Base-by-base conservation (phyloP, 108 stramenopile species). In the Epipyxis sp. region DNA sequence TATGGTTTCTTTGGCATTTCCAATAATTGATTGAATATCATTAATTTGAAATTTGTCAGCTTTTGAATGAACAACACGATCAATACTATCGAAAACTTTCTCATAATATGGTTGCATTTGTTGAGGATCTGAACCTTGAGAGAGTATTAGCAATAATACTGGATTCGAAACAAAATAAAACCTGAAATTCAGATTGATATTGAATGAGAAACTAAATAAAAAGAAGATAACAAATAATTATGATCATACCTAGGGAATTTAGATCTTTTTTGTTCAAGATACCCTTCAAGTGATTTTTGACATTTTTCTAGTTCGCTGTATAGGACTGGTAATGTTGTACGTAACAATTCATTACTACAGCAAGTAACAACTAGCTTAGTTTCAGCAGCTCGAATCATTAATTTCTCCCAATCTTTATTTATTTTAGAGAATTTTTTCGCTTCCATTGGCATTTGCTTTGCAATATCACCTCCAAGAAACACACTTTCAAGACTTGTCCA, bases 141-240 rank as follows among this genome's bases (percentile, higher is more conserved):
- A 86, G n/a, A 90, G 84, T 43, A 90, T 87, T 44, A 87, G 79
- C 0, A 90, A 81, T 20, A 90, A 80, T 30, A 86, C 87, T 40
- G 88, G 85, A 59, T 88, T 88, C 16, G 87, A 87, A n/a, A 88
- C 86, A 80, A 90, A 90, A 79, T 88, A 90, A 77, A 90, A 90
- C 1, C 89, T 83, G 34, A 50, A 50, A 50, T 20, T 6, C 13
- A 50, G 46, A 20, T 50, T 13, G 46, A 13, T 50, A 50, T 6
- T 50, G 20, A 20, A 50, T 13, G 46, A 6, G 20, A 20, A 50
- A 50, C 13, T 6, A 13, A 50, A 13, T 13, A 20, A 50, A 13
- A 50, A 50, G 20, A 50, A 6, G 20, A 50, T 50, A 20, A 50
- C 6, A 13, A 50, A 50, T 20, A 13, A 13, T 50, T 50, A 13